phyloP scores from a whole-genome alignment of 495 filamentous ascomycete species.

The Neurospora tetrasperma region DNA sequence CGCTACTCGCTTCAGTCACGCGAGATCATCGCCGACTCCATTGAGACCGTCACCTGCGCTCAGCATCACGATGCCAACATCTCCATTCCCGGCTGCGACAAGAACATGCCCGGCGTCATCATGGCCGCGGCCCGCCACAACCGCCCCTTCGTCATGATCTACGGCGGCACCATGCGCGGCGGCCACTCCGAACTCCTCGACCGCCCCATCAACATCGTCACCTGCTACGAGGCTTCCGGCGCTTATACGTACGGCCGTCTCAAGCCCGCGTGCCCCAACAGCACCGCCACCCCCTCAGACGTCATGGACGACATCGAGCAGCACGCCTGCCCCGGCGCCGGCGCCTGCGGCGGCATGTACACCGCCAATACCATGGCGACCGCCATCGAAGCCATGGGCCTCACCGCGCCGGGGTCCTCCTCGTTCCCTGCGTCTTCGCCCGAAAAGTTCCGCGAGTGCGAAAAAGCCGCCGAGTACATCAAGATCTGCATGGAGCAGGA shows the following conservation, averaged over 20 bases:
- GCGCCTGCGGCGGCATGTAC: slow-evolving; percentile 95
- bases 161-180: slow-evolving; percentile 82
- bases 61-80: slow-evolving; percentile 91
- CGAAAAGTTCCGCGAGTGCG: slow-evolving; percentile 85
- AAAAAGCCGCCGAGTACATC: slow-evolving; percentile 78
- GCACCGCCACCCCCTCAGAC: slow-evolving; percentile 52
- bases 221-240: slow-evolving; percentile 83
- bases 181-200: slow-evolving; percentile 71
- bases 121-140: slow-evolving; percentile 75
- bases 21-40: slow-evolving; percentile 90
- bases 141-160: slow-evolving; percentile 65
- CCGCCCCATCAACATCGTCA: slow-evolving; percentile 78
- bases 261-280: slow-evolving; percentile 29
- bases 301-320: slow-evolving; percentile 80
- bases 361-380: slow-evolving; percentile 98
- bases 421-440: slow-evolving; percentile 81
- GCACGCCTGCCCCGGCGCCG: slow-evolving; percentile 80
- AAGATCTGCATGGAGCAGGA: slow-evolving; percentile 76
- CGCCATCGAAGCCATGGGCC: slow-evolving; percentile 91
- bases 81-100: slow-evolving; percentile 91
- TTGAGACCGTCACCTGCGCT: slow-evolving; percentile 85
- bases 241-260: slow-evolving; percentile 71
- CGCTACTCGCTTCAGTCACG: slow-evolving; percentile 90
- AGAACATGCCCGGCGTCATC: slow-evolving; percentile 88
- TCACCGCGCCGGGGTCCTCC: slow-evolving; percentile 80